phyloP scores from a whole-genome alignment of 495 filamentous ascomycete genomes.

The Pseudomonodictys pantanalensis region DNA sequence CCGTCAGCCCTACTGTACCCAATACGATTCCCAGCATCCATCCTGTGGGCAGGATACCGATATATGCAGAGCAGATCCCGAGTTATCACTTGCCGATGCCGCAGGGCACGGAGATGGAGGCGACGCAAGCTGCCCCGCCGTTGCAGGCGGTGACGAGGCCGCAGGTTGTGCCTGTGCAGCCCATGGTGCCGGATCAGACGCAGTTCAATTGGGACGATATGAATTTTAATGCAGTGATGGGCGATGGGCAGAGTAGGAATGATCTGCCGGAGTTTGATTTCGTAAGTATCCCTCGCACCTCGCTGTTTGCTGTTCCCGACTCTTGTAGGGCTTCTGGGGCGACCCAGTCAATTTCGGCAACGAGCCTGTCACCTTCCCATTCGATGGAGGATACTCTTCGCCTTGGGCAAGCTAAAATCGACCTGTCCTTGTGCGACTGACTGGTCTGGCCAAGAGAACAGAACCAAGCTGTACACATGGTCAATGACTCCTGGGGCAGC shows the following conservation, averaged over 20 bases:
- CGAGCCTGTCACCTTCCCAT: neutral
- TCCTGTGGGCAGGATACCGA: neutral
- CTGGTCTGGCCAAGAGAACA: no score
- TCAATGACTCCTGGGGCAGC: no score
- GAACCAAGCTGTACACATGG: no score
- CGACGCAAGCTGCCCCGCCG: no score
- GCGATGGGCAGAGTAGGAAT: constrained; percentile 3
- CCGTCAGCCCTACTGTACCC: neutral
- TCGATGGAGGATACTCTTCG: neutral
- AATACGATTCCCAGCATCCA: neutral
- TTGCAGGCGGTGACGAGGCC: neutral
- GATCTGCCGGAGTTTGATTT: constrained; percentile 22
- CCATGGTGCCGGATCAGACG: neutral
- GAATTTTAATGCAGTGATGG: constrained; percentile 21
- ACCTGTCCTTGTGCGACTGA: no score
- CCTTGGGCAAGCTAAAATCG: neutral
- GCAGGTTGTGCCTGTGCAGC: neutral
- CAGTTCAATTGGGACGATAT: constrained; percentile 22
- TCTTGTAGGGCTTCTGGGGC: neutral
- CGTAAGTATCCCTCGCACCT: neutral
- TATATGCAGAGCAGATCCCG: constrained; percentile 22
- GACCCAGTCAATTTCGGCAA: neutral
- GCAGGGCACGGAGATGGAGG: no score
- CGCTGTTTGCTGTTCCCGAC: neutral
- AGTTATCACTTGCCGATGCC: no score